These are phyloP conservation scores for Canna indica DNA, from an alignment of 176 grass and related monocot species.

Conservation along the genomic window DNA sequence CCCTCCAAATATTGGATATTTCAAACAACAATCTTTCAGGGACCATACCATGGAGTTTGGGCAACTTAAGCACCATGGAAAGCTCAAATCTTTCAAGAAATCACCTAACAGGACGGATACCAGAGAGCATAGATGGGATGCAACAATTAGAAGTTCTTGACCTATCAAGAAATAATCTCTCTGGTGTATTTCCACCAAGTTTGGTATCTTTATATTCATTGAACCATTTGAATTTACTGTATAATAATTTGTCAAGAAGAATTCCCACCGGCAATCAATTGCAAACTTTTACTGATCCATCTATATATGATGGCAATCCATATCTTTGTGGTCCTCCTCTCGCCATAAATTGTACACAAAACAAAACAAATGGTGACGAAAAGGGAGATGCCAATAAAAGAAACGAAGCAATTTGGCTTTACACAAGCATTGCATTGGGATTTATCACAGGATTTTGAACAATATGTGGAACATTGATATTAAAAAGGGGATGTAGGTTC, in stretches of 20 bases:
- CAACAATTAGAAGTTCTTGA: background rate
- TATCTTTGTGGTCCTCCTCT: slow-evolving; percentile 10
- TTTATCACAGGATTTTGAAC: slow-evolving; percentile 23
- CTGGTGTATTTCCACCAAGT: background rate
- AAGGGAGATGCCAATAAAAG: background rate
- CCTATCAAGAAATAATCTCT: background rate
- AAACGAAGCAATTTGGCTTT: background rate
- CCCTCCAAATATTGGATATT: background rate
- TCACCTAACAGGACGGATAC: background rate
- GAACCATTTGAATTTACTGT: background rate
- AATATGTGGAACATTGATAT: slow-evolving; percentile 24
- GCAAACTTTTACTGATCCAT: slow-evolving; percentile 1
- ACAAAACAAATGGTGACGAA: background rate
- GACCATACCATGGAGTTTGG: background rate
- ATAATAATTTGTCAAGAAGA: background rate
- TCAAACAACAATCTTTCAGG: background rate
- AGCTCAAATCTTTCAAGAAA: background rate
- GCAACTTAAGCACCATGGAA: background rate
- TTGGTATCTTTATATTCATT: background rate
- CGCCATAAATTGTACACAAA: slow-evolving; percentile 1
- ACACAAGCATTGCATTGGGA: slow-evolving; percentile 2
- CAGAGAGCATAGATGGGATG: background rate
- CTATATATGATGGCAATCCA: background rate
- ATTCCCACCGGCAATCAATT: background rate
- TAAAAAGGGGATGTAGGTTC: slow-evolving; percentile 5